A percentile compares a stretch with the other conserved stretches of the same genome.
These are phyloP conservation scores for Penicillium bovifimosum DNA, from an alignment of 495 filamentous ascomycete species.

Conservation along the genomic window DNA sequence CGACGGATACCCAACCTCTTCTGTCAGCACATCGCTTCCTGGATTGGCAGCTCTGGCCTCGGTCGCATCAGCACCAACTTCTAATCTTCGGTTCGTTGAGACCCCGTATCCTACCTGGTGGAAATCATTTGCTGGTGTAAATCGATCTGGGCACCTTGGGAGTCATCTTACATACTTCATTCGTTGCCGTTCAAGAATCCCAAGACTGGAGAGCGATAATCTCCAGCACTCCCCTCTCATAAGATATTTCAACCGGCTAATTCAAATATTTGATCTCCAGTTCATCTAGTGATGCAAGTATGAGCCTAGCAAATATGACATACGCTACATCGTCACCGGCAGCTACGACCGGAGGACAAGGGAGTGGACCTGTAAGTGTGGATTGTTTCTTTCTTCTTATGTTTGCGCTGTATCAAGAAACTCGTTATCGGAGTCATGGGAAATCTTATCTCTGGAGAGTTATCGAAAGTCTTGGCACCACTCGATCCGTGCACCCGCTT, in stretches of 20 bases:
- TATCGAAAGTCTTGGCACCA: conserved; percentile 31
- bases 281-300: conserved; percentile 46
- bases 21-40: conserved; percentile 28
- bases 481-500: conserved; percentile 29
- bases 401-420: neutral
- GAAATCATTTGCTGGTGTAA: too few relatives aligned
- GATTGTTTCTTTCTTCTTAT: neutral
- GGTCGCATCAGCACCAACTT: conserved; percentile 54
- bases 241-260: conserved; percentile 24
- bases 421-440: conserved; percentile 1
- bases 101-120: neutral
- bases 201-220: neutral
- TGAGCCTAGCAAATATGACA: conserved; percentile 51
- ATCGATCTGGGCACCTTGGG: neutral
- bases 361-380: conserved; percentile 58
- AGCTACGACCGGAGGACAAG: conserved; percentile 59
- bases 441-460: conserved; percentile 10
- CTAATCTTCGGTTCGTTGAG: conserved; percentile 60
- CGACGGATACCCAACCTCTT: conserved; percentile 17
- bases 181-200: neutral
- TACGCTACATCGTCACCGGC: conserved; percentile 64
- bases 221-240: conserved; percentile 4
- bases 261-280: conserved; percentile 32
- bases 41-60: conserved; percentile 54
- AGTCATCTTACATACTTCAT: conserved; percentile 3